Base-by-base conservation (phyloP, 2,329 filamentous ascomycete genomes). In the Colletotrichum tabaci region DNA sequence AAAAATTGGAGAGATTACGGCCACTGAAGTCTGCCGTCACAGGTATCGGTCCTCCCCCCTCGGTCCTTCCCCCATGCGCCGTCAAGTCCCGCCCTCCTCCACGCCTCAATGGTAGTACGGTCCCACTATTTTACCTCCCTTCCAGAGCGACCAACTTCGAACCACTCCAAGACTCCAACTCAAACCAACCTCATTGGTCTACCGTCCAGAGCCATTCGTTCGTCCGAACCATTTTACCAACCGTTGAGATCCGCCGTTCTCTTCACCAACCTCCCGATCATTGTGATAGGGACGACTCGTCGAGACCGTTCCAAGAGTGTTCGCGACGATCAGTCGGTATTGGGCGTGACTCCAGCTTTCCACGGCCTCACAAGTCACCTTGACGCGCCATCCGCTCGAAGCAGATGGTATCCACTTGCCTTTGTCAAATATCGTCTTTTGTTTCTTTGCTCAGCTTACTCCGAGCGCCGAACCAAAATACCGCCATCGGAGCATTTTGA, bases 391-490 rank as follows among this genome's bases (percentile, higher is more conserved):
- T 21, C 35, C 16, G 4, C 21, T 47, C 21, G 23, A 50, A 18
- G 49, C 42, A 35, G 10, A 30, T 55, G 44, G 50, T 21, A n/a
- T 3, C 23, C 6, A 42, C 40, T 35, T 38, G 18, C n/a, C 38
- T 44, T 52, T 4, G 15, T 30, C 55, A 10, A 23, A 42, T 4
- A 57, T n/a, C 30, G 53, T 21, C 40, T 10, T 61, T 18, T 7
- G 35, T 26, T 13, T 46, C 9, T 3, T 18, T 10, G 2, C 9
- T 15, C 44, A 40, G 40, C 38, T 53, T 71, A 42, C 40, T 58
- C 30, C 69, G 65, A 61, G 16, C 40, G 38, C 60, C 53, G 66
- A 69, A 61, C 53, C 46, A 44, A 26, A 47, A 12, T 47, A 49
- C 46, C 57, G 47, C 47, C 21, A 60, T 64, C 58, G 47, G 38